Evolutionary conservation across 2,329 filamentous ascomycete genomes (phyloP).

Genomic region (Trichoderma gracile): DNA sequence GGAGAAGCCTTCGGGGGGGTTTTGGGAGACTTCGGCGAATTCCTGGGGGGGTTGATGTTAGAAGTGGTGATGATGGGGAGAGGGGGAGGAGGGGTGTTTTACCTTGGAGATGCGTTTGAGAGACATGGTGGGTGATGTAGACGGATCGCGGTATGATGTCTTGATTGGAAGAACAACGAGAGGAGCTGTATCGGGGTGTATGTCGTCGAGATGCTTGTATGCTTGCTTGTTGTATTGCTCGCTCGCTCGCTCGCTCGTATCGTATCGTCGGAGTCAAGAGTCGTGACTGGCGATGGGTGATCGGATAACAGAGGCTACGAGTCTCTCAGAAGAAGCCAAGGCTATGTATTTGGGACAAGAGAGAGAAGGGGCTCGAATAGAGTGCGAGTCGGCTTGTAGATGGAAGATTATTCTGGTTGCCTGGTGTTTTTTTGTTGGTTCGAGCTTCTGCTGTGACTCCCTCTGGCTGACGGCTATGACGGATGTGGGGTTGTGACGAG

Average conservation of each 20-base stretch:
- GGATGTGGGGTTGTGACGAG: conserved; percentile 11
- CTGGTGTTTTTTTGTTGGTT: neutral
- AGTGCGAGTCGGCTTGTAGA: neutral
- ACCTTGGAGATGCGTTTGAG: conserved; percentile 51
- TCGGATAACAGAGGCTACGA: too few species aligned
- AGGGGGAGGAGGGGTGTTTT: conserved; percentile 12
- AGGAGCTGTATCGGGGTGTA: too few species aligned
- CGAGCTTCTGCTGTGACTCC: neutral
- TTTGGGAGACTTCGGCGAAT: conserved; percentile 51
- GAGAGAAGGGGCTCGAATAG: too few species aligned
- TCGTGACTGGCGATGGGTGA: too few species aligned
- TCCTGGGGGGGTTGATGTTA: too few species aligned
- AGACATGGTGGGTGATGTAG: conserved; percentile 41
- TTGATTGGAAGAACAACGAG: too few species aligned
- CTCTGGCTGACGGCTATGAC: neutral
- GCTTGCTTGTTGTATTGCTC: neutral
- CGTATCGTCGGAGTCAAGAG: neutral
- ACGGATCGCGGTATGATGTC: too few species aligned
- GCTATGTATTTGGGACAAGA: too few species aligned
- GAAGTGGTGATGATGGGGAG: neutral
- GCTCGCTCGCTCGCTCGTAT: neutral
- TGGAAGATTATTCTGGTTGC: neutral
- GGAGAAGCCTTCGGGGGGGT: conserved; percentile 50
- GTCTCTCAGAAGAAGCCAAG: neutral
- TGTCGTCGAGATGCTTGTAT: neutral